Base-by-base conservation (phyloP, 2,329 filamentous ascomycete genomes). In the Fusarium sp. region DNA sequence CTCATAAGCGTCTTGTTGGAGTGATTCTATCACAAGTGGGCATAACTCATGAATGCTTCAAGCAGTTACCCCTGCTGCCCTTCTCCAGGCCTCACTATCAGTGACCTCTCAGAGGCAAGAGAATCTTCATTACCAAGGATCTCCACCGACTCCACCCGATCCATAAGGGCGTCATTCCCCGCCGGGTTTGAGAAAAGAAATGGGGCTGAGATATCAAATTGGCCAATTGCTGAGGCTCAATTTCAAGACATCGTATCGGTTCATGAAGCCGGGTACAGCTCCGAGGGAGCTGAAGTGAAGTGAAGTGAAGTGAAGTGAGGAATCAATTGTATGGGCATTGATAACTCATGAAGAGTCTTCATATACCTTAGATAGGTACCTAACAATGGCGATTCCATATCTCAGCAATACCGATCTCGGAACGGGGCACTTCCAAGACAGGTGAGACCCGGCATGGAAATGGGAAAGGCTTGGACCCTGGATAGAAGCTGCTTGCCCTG, bases 51-150 rank as follows among this genome's bases (percentile, higher is more conserved):
- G 13, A 26, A 56, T 12, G 38, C 43, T 57, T 42, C 50, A 44
- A 21, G 20, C n/a, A 59, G 16, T 8, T 24, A 50, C 44, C 68
- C 70, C 46, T 70, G 69, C 33, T 39, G 24, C 43, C 33, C 38
- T 39, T 44, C 31, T n/a, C 15, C 38, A 70, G 47, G 48, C 52
- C 41, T 54, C 33, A 49, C 12, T 21, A 20, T 57, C 21, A 31
- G 41, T 38, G 38, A 39, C 73, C 73, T 75, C 71, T 75, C 50
- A 74, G 39, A 65, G 18, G 37, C 21, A 37, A 58, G 57, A 44
- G 61, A 74, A 71, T 69, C 49, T 28, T 42, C 53, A 74, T 75
- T 72, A 75, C 73, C 59, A 74, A 73, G 53, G 20, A 38, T 57
- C 54, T 20, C 69, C 69, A 68, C 70, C 37, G 58, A 42, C 49